Evolutionary conservation across 805 yeast species (phyloP).

Genomic region (Yueomyces sinensis): DNA sequence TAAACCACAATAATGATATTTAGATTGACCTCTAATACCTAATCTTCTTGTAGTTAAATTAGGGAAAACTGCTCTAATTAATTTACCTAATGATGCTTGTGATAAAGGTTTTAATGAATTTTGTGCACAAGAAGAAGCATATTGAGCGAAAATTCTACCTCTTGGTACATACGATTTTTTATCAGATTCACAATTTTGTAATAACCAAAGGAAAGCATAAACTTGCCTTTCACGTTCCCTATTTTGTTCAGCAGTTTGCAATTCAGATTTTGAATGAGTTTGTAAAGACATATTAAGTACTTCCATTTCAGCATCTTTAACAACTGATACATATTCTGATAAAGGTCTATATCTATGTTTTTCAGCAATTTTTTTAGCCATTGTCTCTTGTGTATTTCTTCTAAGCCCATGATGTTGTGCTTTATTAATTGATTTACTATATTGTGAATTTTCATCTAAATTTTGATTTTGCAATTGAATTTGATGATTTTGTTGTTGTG

Average conservation of each 20-base stretch:
- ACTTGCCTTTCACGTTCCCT: slow-evolving; percentile 57
- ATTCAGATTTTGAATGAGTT: slow-evolving; percentile 16
- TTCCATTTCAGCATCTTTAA: slow-evolving; percentile 30
- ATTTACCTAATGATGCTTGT: slow-evolving; percentile 70
- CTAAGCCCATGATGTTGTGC: too few species aligned
- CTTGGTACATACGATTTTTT: slow-evolving; percentile 47
- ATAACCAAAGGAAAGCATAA: slow-evolving; percentile 72
- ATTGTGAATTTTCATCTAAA: neutral
- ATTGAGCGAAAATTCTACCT: slow-evolving; percentile 53
- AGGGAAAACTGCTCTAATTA: slow-evolving; percentile 55
- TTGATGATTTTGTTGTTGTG: neutral
- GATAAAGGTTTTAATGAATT: slow-evolving; percentile 45
- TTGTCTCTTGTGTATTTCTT: slow-evolving; percentile 17
- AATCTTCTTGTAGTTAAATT: slow-evolving; percentile 59
- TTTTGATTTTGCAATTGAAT: neutral
- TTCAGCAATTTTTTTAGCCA: slow-evolving; percentile 21
- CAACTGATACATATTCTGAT: slow-evolving; percentile 30
- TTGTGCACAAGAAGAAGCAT: slow-evolving; percentile 43
- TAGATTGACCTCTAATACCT: slow-evolving; percentile 72
- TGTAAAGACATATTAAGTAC: slow-evolving; percentile 20
- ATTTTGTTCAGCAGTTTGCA: slow-evolving; percentile 22
- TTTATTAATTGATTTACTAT: too few species aligned
- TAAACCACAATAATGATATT: slow-evolving; percentile 78
- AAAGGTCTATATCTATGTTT: slow-evolving; percentile 26
- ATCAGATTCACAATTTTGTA: slow-evolving; percentile 44